Evolutionary conservation across 352 stramenopile genomes (phyloP), one percentile per base, ranked within the genome.

Genomic region (Blastocystis sp.): DNA sequence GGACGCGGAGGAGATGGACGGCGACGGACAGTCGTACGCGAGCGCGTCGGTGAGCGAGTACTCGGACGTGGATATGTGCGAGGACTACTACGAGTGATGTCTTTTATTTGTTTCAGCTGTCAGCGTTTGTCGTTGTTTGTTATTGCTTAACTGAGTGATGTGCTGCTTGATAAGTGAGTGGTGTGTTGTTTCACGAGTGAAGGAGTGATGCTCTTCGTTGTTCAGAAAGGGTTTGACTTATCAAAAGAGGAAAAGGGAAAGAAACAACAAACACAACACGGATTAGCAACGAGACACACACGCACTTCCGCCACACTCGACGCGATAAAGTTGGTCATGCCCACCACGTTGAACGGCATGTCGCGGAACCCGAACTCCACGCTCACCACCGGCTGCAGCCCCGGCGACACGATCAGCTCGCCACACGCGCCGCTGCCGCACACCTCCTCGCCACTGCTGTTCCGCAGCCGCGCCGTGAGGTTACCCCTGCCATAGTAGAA

Each of bases 1-100:
- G 21, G 21, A 10, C 17, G 52, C 17, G 34, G 14, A 14, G 21
- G 28, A 74, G 21, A 42, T 52, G 21, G 34, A 74, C 21, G 40
- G 17, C 48, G 71, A 81, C 63, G 69, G 54, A 2, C 11, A 65
- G 21, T 81, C 71, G 3, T 81, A 81, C 40, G 45, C n/a, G 40
- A 81, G 71, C 63, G 71, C 71, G 2, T 81, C 71, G 11, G 43
- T 81, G n/a, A 81, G 71, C 40, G 71, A 81, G 43, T 81, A 81
- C 38, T 81, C 71, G 38, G 71, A 81, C 21, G 45, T 34, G 14
- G 52, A 40, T 14, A 66, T 65, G 52, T 34, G 21, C 17, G 71
- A 81, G 57, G 71, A 81, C 42, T 66, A 45, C 38, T 81, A 81
- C 45, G 59, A 68, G 21, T 81, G 42, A 40, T 7, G 48, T 7